These are phyloP conservation scores for Hypoxylon sp. DNA, from an alignment of 2,329 filamentous ascomycete species.

Conservation along the genomic window DNA sequence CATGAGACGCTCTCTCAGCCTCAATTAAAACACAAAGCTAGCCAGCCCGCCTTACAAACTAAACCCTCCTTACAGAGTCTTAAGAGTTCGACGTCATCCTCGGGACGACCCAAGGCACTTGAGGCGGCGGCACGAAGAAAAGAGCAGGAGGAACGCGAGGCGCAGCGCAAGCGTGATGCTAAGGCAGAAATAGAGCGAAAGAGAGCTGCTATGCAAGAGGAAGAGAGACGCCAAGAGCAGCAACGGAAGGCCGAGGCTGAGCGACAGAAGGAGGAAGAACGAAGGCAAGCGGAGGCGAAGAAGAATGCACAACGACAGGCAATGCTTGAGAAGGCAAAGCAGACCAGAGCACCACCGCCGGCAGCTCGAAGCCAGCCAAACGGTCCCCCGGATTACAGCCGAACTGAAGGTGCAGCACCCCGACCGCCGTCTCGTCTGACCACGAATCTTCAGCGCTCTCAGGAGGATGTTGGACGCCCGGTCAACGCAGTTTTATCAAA, in stretches of 20 bases:
- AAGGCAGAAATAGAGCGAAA: constrained; percentile 87
- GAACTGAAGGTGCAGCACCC: constrained; percentile 55
- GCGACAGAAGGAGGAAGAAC: constrained; percentile 72
- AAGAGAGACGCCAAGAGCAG: constrained; percentile 73
- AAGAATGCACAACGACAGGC: constrained; percentile 76
- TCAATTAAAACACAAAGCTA: constrained; percentile 74
- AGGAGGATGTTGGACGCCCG: constrained; percentile 73
- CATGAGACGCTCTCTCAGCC: constrained; percentile 68
- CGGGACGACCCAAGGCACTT: constrained; percentile 77
- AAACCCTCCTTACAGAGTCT: constrained; percentile 72
- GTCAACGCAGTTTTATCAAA: constrained; percentile 72
- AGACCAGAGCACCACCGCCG: constrained; percentile 74
- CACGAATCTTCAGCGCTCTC: constrained; percentile 64
- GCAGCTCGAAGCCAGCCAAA: constrained; percentile 69
- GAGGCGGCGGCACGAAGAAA: constrained; percentile 85
- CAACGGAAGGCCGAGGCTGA: constrained; percentile 73
- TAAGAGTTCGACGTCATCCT: constrained; percentile 74
- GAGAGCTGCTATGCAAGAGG: constrained; percentile 75
- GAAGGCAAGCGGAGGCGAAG: constrained; percentile 75
- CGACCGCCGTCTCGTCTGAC: constrained; percentile 72
- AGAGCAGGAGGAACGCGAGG: constrained; percentile 86
- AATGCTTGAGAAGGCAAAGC: constrained; percentile 75
- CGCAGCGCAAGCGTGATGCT: constrained; percentile 82
- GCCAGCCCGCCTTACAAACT: constrained; percentile 74
- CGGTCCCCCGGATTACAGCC: constrained; percentile 64